A percentile compares a stretch with the other conserved stretches of the same genome.
Conservation (phyloP, 371 early-diverging fungal species). For the Cokeromyces recurvatus region DNA sequence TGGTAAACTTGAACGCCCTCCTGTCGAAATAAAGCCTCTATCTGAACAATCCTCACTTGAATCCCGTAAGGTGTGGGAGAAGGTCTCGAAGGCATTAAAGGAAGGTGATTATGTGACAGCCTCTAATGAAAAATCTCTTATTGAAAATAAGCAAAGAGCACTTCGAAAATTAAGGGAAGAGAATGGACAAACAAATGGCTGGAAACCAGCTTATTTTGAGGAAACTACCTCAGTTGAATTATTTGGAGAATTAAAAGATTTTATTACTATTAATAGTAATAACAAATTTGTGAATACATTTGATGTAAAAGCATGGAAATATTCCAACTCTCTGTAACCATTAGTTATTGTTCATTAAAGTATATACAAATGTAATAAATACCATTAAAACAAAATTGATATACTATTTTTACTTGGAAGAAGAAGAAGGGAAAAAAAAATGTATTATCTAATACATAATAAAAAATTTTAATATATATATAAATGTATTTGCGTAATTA, state of each 20-base stretch:
- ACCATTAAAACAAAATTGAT: too few relatives aligned
- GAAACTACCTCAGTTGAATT: not conserved
- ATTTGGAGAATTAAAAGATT: not conserved
- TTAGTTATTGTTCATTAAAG: too few relatives aligned
- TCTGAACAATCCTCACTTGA: conserved; percentile 49
- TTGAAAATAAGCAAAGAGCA: conserved; percentile 58
- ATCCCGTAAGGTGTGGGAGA: conserved; percentile 56
- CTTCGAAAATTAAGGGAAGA: conserved; percentile 50
- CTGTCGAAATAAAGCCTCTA: conserved; percentile 18
- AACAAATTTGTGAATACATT: conserved; percentile 3
- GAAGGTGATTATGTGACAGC: conserved; percentile 48
- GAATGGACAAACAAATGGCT: conserved; percentile 38
- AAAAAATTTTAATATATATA: too few relatives aligned
- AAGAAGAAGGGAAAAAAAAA: too few relatives aligned
- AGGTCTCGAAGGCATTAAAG: conserved; percentile 50
- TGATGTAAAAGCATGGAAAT: not conserved
- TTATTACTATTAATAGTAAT: not conserved
- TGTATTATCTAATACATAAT: too few relatives aligned
- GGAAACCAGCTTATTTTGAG: conserved; percentile 32
- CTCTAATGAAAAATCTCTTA: conserved; percentile 47
- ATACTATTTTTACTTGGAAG: too few relatives aligned
- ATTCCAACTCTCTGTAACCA: too few relatives aligned
- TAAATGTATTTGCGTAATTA: too few relatives aligned
- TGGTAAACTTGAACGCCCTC: conserved; percentile 27
- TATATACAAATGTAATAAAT: too few relatives aligned